Evolutionary conservation across 176 grass and related monocot species (phyloP).

Genomic region (Canna indica): DNA sequence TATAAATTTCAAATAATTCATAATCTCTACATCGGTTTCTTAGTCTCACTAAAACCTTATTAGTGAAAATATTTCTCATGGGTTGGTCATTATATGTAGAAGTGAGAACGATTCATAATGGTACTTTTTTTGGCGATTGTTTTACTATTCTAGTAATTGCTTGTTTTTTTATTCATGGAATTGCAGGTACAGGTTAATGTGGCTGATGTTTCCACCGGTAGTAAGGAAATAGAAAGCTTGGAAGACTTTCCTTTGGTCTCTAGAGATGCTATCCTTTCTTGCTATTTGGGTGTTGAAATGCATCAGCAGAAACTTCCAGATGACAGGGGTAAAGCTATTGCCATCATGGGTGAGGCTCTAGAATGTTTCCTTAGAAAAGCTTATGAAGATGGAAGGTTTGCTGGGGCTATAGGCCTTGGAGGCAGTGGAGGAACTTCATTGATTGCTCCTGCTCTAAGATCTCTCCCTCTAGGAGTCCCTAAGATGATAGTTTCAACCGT

Average conservation of each 20-base stretch:
- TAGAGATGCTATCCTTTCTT: slow-evolving; percentile 61
- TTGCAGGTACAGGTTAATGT: slow-evolving; percentile 70
- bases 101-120: not conserved
- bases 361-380: slow-evolving; percentile 49
- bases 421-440: slow-evolving; percentile 85
- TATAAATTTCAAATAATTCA: not conserved
- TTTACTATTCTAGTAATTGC: not conserved
- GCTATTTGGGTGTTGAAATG: slow-evolving; percentile 15
- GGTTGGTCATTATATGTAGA: not conserved
- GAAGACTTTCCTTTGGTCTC: slow-evolving; percentile 38
- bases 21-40: not conserved
- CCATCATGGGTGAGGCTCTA: slow-evolving; percentile 51
- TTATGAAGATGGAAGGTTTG: slow-evolving; percentile 39
- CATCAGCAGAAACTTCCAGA: slow-evolving; percentile 43
- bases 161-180: slow-evolving; percentile 14
- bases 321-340: slow-evolving; percentile 71
- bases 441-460: slow-evolving; percentile 66
- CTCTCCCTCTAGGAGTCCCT: slow-evolving; percentile 76
- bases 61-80: not conserved
- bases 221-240: slow-evolving; percentile 21
- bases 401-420: slow-evolving; percentile 70
- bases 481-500: slow-evolving; percentile 86
- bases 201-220: slow-evolving; percentile 70
- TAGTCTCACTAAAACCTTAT: not conserved
- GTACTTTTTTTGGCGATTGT: not conserved